phyloP scores from a whole-genome alignment of 495 filamentous ascomycete species.

The Aspergillus avenaceus region DNA sequence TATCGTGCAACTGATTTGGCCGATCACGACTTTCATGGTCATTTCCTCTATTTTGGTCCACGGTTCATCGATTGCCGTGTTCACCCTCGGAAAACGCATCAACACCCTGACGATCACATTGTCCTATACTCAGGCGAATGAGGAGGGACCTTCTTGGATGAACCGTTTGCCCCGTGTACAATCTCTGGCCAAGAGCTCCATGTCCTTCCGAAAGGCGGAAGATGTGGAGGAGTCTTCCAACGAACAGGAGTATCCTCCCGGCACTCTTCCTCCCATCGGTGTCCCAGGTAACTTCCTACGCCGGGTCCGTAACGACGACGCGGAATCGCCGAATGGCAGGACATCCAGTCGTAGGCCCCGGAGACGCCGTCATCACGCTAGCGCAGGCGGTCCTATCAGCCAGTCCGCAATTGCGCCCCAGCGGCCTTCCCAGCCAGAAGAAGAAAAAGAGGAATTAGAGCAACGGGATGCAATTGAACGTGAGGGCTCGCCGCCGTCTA shows the following conservation, averaged over 20 bases:
- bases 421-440: constrained; percentile 36
- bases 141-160: constrained; percentile 93
- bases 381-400: constrained; percentile 81
- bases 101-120: constrained; percentile 94
- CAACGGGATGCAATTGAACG: constrained; percentile 33
- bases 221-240: constrained; percentile 48
- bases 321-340: constrained; percentile 46
- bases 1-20: constrained; percentile 85
- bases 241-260: constrained; percentile 69
- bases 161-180: constrained; percentile 83
- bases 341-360: constrained; percentile 58
- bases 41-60: constrained; percentile 94
- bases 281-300: constrained; percentile 79
- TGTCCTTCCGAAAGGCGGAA: constrained; percentile 69
- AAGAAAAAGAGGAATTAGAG: constrained; percentile 33
- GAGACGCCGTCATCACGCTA: constrained; percentile 67
- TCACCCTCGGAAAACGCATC: constrained; percentile 96
- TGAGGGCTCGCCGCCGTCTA: constrained; percentile 25
- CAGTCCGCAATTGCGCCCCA: constrained; percentile 86
- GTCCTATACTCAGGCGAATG: constrained; percentile 86
- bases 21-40: constrained; percentile 90
- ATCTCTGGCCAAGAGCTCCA: constrained; percentile 75
- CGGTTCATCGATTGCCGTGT: constrained; percentile 96
- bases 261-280: constrained; percentile 72
- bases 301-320: constrained; percentile 74